phyloP scores from a whole-genome alignment of 2,329 filamentous ascomycete genomes.

The Ophiocordyceps camponoti-floridani region DNA sequence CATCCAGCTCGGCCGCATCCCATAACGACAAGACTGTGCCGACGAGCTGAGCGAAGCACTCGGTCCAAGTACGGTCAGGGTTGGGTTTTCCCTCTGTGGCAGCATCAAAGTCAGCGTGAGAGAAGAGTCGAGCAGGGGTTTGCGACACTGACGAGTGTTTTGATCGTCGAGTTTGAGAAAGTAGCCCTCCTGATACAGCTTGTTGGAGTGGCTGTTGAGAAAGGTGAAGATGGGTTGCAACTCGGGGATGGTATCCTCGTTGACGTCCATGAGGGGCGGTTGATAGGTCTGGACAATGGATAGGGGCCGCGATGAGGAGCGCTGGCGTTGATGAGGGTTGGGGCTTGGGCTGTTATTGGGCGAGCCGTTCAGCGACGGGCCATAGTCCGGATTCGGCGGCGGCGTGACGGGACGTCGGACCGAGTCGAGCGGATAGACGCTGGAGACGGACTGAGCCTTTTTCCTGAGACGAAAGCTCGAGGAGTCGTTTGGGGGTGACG shows the following conservation, averaged over 20 bases:
- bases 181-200: constrained; percentile 94
- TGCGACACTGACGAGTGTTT: constrained; percentile 46
- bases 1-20: constrained; percentile 86
- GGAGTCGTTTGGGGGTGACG: constrained; percentile 22
- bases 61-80: constrained; percentile 74
- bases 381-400: constrained; percentile 21
- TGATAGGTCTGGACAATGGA: constrained; percentile 80
- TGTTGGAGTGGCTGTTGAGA: constrained; percentile 88
- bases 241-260: constrained; percentile 75
- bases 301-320: constrained; percentile 48
- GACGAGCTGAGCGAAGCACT: constrained; percentile 92
- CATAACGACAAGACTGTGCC: constrained; percentile 89
- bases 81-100: constrained; percentile 66
- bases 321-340: constrained; percentile 18
- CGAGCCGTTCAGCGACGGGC: constrained; percentile 21
- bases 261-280: constrained; percentile 71
- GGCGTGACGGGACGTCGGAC: constrained; percentile 19
- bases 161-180: constrained; percentile 94
- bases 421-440: constrained; percentile 4
- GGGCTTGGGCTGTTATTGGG: constrained; percentile 17
- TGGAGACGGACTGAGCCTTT: constrained; percentile 16
- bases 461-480: constrained; percentile 12
- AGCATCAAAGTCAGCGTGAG: neutral
- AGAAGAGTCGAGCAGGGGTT: neutral
- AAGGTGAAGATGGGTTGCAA: constrained; percentile 86